Conservation (phyloP, 2,329 filamentous ascomycete species). For the Epichloe amarillans region DNA sequence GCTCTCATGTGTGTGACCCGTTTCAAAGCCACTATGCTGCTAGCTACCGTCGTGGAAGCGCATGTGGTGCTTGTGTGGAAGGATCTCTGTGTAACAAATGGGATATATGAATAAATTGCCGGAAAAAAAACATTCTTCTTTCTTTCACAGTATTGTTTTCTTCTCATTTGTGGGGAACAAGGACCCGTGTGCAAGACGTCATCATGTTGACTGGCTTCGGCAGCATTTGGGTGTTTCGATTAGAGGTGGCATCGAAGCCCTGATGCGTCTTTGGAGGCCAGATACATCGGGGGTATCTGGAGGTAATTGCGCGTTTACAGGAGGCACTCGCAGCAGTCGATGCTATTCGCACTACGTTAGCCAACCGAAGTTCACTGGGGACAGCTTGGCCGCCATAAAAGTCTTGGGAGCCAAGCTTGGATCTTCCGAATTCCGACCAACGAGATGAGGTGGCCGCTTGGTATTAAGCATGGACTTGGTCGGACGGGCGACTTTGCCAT, state of each 20-base stretch:
- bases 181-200: background rate
- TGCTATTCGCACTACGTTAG: slow-evolving; percentile 12
- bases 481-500: too few relatives aligned
- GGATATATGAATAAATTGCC: background rate
- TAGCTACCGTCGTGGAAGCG: background rate
- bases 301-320: slow-evolving; percentile 12
- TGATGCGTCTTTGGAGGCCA: background rate
- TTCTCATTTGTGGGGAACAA: background rate
- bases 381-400: background rate
- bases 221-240: background rate
- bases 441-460: too few relatives aligned
- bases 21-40: background rate
- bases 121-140: background rate
- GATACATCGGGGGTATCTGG: background rate
- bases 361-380: background rate
- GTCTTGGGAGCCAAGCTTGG: background rate
- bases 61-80: background rate
- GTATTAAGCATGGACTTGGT: background rate
- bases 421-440: background rate
- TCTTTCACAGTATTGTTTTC: background rate
- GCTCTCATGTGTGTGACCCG: background rate
- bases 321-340: slow-evolving; percentile 29
- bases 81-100: background rate
- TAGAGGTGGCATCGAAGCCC: background rate
- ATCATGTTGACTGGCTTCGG: background rate